These are phyloP conservation scores for Musa schizocarpa DNA, from an alignment of 176 grass and related monocot species.

Conservation along the genomic window DNA sequence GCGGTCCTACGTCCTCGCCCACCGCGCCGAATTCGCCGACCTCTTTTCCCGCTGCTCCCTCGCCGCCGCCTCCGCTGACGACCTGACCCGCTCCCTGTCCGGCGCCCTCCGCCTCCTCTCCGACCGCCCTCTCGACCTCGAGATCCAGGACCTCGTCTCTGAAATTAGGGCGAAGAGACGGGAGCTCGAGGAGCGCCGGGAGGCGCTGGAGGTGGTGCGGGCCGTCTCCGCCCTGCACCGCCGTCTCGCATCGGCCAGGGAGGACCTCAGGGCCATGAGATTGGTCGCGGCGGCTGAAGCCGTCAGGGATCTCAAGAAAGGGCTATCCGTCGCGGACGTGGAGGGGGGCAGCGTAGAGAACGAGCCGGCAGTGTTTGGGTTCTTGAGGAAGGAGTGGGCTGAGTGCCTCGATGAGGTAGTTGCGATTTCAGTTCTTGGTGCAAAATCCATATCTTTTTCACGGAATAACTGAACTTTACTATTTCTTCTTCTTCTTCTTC, in stretches of 20 bases:
- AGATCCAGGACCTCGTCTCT: constrained; percentile 50
- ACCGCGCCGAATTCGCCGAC: constrained; percentile 47
- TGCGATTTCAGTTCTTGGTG: background rate
- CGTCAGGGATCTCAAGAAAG: constrained; percentile 39
- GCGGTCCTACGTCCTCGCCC: constrained; percentile 53
- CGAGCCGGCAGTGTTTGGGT: constrained; percentile 54
- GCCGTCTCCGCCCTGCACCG: constrained; percentile 36
- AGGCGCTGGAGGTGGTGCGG: constrained; percentile 47
- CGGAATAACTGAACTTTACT: background rate
- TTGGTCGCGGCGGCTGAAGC: constrained; percentile 38
- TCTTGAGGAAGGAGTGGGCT: constrained; percentile 63
- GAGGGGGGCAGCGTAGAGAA: background rate
- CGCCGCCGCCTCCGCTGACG: constrained; percentile 27
- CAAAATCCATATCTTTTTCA: constrained; percentile 1
- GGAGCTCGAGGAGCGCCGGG: constrained; percentile 62
- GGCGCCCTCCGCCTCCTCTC: constrained; percentile 52
- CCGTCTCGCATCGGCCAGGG: constrained; percentile 44
- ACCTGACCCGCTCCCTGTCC: constrained; percentile 32
- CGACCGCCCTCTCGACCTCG: constrained; percentile 50
- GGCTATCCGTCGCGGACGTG: constrained; percentile 20
- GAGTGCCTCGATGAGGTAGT: constrained; percentile 67
- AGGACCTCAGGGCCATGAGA: constrained; percentile 33
- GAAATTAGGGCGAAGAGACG: constrained; percentile 41
- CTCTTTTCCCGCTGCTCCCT: constrained; percentile 40
- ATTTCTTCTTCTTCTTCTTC: constrained; percentile 22